phyloP scores from a whole-genome alignment of 2,329 filamentous ascomycete genomes.

The Sarocladium brachiariae region DNA sequence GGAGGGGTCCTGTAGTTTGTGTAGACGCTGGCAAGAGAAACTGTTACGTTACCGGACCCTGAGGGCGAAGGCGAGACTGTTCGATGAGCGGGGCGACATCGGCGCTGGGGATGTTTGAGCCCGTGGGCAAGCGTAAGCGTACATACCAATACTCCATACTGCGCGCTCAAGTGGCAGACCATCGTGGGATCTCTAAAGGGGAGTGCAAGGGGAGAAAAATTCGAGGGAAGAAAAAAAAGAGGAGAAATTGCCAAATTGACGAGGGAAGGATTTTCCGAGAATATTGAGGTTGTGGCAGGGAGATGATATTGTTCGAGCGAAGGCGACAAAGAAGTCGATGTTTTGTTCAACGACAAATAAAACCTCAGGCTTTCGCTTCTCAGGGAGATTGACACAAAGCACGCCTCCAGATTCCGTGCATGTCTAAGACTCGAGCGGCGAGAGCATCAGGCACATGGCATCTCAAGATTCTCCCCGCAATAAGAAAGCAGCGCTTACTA shows the following conservation, averaged over 20 bases:
- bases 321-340: too few relatives aligned
- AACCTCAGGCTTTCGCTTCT: too few relatives aligned
- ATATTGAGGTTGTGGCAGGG: too few relatives aligned
- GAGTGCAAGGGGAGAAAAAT: neutral
- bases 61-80: conserved; percentile 8
- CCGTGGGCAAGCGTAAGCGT: too few relatives aligned
- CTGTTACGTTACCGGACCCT: conserved; percentile 6
- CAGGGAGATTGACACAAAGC: too few relatives aligned
- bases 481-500: too few relatives aligned
- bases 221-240: neutral
- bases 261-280: too few relatives aligned
- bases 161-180: too few relatives aligned
- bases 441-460: neutral
- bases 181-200: neutral
- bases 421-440: neutral
- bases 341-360: too few relatives aligned
- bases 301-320: too few relatives aligned
- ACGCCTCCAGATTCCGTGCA: neutral
- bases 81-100: conserved; percentile 9
- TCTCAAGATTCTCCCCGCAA: neutral
- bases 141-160: too few relatives aligned
- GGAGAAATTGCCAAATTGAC: neutral
- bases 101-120: neutral
- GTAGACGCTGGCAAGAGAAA: neutral
- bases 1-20: neutral